A percentile compares a stretch with the other conserved stretches of the same genome.
Evolutionary conservation across 129 eudicot species (phyloP).

Genomic region (Artemisia tridentata): DNA sequence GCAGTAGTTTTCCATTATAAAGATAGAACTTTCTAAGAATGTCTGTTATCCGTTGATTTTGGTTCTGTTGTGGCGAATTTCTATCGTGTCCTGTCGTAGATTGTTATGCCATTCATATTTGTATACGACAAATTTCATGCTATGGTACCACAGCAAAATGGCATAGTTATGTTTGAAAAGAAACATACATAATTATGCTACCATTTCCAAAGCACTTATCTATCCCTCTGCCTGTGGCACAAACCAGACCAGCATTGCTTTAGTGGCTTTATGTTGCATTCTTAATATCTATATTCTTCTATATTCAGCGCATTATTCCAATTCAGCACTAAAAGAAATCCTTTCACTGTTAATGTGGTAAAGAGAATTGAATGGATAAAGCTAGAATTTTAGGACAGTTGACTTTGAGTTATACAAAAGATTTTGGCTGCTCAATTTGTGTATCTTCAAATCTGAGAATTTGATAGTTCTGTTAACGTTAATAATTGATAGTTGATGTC

Average conservation of each 20-base stretch:
- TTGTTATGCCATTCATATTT: background rate
- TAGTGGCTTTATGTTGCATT: background rate
- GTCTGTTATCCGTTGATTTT: background rate
- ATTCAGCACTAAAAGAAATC: background rate
- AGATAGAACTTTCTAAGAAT: background rate
- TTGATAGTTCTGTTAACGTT: background rate
- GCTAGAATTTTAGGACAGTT: slow-evolving; percentile 16
- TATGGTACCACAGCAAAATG: background rate
- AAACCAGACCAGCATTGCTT: slow-evolving; percentile 9
- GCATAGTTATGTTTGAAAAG: too few relatives aligned
- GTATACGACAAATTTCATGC: background rate
- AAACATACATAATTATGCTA: background rate
- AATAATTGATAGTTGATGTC: slow-evolving; percentile 13
- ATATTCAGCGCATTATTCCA: slow-evolving; percentile 12
- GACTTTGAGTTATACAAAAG: background rate
- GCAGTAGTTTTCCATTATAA: background rate
- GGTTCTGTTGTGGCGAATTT: background rate
- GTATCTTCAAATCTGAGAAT: background rate
- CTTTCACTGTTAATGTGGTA: background rate
- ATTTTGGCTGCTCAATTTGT: background rate
- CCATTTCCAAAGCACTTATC: background rate
- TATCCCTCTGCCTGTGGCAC: background rate
- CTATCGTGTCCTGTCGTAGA: background rate
- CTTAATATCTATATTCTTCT: slow-evolving; percentile 10
- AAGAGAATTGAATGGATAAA: slow-evolving; percentile 8